Evolutionary conservation across 1,284 basidiomycete genomes (phyloP).

Genomic region (Ustanciosporium gigantosporum): DNA sequence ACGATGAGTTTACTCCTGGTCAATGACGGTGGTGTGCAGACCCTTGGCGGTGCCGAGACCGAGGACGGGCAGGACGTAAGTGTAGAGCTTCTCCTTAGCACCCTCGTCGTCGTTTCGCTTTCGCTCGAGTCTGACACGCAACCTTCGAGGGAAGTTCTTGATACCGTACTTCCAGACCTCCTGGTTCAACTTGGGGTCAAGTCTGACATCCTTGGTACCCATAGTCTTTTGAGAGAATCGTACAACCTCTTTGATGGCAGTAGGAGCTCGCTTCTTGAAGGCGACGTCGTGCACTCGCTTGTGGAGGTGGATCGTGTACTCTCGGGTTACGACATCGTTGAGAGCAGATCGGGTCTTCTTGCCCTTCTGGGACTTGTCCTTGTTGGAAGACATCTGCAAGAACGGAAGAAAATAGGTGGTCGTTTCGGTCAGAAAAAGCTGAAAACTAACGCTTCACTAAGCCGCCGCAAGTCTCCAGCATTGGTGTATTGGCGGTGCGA

Average conservation of each 20-base stretch:
- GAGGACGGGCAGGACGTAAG: conserved; percentile 57
- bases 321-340: conserved; percentile 51
- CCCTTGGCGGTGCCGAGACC: conserved; percentile 60
- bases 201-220: conserved; percentile 60
- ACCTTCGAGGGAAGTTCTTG: conserved; percentile 58
- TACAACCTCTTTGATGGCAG: conserved; percentile 59
- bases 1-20: conserved; percentile 60
- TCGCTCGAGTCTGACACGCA: conserved; percentile 59
- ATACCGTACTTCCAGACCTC: conserved; percentile 61
- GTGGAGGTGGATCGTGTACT: conserved; percentile 61
- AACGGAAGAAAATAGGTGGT: too few species aligned
- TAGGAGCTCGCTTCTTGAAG: conserved; percentile 61
- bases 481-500: not conserved
- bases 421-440: too few species aligned
- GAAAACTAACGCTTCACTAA: too few species aligned
- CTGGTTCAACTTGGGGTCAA: conserved; percentile 62
- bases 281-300: conserved; percentile 54
- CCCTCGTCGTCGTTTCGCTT: conserved; percentile 62
- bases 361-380: conserved; percentile 56
- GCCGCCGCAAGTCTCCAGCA: too few species aligned
- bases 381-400: conserved; percentile 46
- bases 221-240: conserved; percentile 60
- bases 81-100: conserved; percentile 62
- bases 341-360: conserved; percentile 61
- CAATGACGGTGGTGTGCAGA: conserved; percentile 57